Conservation (phyloP, 169 alveolate species). For the Babesia microti region DNA sequence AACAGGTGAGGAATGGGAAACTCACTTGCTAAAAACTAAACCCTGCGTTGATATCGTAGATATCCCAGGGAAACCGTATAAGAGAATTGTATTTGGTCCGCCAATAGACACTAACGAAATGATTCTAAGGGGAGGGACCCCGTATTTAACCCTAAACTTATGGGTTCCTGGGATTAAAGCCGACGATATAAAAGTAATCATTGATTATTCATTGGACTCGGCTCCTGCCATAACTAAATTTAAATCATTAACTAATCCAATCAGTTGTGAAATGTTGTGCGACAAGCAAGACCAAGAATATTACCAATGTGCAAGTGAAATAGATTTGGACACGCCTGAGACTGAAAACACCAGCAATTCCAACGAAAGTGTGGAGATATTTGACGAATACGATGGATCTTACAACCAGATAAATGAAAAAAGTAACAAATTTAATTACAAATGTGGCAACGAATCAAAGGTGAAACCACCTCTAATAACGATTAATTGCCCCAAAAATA, state of each 20-base stretch:
- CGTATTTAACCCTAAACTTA: slow-evolving; percentile 14
- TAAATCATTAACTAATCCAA: too few species aligned
- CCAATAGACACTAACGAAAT: slow-evolving; percentile 36
- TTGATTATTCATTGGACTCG: slow-evolving; percentile 13
- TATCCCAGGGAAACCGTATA: slow-evolving; percentile 14
- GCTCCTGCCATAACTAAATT: slow-evolving; percentile 3
- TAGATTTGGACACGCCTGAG: slow-evolving; percentile 4
- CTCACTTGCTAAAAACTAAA: slow-evolving; percentile 16
- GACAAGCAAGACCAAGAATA: slow-evolving; percentile 2
- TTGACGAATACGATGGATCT: slow-evolving; percentile 28
- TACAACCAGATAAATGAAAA: slow-evolving; percentile 42
- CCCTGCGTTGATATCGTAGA: slow-evolving; percentile 1
- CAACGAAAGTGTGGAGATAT: slow-evolving; percentile 18
- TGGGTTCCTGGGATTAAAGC: slow-evolving; percentile 38
- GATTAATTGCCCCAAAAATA: slow-evolving; percentile 35
- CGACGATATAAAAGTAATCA: slow-evolving; percentile 18
- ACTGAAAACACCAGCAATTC: slow-evolving; percentile 11
- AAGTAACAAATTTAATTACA: slow-evolving; percentile 5
- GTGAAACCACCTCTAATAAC: slow-evolving; percentile 32
- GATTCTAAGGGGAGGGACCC: slow-evolving; percentile 43
- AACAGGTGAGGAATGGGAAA: slow-evolving; percentile 50
- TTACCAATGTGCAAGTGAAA: slow-evolving; percentile 7
- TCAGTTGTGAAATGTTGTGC: slow-evolving; percentile 3
- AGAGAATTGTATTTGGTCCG: slow-evolving; percentile 28
- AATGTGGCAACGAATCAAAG: slow-evolving; percentile 7